Evolutionary conservation across 129 eudicot species (phyloP), one percentile per base, ranked within the genome.

Genomic region (Flaveria ramosissima): DNA sequence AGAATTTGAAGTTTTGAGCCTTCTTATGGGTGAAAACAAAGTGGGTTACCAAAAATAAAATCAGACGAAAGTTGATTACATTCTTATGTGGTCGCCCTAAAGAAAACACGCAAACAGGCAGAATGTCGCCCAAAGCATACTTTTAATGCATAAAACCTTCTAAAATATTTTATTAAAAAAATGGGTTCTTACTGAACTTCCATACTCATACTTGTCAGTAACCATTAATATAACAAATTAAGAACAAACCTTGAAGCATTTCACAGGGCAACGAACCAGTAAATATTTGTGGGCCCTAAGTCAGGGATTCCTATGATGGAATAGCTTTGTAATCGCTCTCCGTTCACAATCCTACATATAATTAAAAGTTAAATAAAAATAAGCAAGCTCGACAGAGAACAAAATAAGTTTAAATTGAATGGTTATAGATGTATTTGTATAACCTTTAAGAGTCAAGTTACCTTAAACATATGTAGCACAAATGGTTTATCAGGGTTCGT

Each of bases 341-440:
- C 98, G 92, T 81, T 93, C 98, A 72, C 98, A 93, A 74, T 93
- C 98, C 98, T 93, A 84, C 87, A 84, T 52, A 65, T 30, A 27
- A 61, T 9, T 7, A 5, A 1, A 30, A 19, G 12, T 17, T 20
- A 59, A 17, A 19, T 59, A 10, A 24, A 9, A 8, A 46, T 53
- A 30, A 64, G 68, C 68, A 26, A 62, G 14, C 68, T 27, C 43
- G 20, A 26, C 17, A 15, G 23, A 26, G 10, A 17, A 50, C 1
- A 50, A 55, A 55, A 55, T 3, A 19, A 1, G 15, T 8, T 47
- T 12, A 19, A 57, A 6, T 52, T 52, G 48, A 65, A 65, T 39
- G 20, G 17, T 27, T 23, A 12, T 32, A 27, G 6, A 64, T 64
- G 46, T 64, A 16, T 21, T 30, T 15, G 24, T 32, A 64, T 15